A percentile compares a stretch with the other conserved stretches of the same genome.
phyloP scores from a whole-genome alignment of 768 basidiomycete genomes.

The Tylopilus felleus region DNA sequence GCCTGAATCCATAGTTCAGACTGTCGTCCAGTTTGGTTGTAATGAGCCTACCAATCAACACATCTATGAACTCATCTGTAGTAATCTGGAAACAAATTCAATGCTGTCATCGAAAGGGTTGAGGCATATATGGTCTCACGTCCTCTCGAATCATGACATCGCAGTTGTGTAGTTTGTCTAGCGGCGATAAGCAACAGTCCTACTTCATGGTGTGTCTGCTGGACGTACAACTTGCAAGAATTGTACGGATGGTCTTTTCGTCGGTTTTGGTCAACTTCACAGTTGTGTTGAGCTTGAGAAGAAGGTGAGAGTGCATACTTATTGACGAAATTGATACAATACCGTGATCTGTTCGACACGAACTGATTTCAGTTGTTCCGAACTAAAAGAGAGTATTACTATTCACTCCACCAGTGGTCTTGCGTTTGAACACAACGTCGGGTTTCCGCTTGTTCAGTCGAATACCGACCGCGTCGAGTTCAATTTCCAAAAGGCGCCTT shows the following conservation, averaged over 20 bases:
- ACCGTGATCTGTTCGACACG: slow-evolving; percentile 62
- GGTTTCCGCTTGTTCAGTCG: slow-evolving; percentile 87
- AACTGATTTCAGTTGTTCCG: background rate
- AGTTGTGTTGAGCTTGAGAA: slow-evolving; percentile 71
- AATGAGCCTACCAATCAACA: slow-evolving; percentile 70
- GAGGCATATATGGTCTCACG: slow-evolving; percentile 39
- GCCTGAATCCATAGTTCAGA: slow-evolving; percentile 40
- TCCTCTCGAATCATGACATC: slow-evolving; percentile 99
- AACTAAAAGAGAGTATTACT: background rate
- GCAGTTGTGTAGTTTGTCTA: slow-evolving; percentile 89
- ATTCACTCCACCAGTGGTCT: slow-evolving; percentile 86
- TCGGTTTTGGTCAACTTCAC: slow-evolving; percentile 94
- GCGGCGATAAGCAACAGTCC: slow-evolving; percentile 5
- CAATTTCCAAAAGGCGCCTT: slow-evolving; percentile 79
- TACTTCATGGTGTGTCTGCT: background rate
- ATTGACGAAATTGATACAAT: background rate
- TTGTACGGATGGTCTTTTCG: slow-evolving; percentile 90
- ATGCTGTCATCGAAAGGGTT: slow-evolving; percentile 1
- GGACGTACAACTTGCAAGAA: slow-evolving; percentile 78
- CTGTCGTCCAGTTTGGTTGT: background rate
- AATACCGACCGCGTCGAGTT: slow-evolving; percentile 96
- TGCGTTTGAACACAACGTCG: slow-evolving; percentile 93
- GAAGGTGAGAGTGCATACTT: background rate
- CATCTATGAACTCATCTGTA: slow-evolving; percentile 96
- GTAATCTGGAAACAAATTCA: slow-evolving; percentile 61